Base-by-base conservation (phyloP, 148 eudicot genomes). In the Talinum fruticosum region DNA sequence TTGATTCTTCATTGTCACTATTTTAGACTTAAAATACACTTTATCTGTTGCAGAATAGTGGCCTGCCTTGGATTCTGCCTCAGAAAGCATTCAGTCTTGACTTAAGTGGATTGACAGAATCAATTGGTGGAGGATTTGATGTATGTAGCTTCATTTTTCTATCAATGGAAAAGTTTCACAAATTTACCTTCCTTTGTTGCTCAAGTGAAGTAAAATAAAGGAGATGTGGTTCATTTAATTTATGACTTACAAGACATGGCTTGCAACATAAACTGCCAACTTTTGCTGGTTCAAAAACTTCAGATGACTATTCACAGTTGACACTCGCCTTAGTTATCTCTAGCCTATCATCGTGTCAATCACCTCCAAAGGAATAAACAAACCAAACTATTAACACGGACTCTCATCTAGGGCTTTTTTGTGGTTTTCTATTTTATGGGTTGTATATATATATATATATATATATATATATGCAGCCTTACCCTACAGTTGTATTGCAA, bases 61-160 rank as follows among this genome's bases (percentile, higher is more conserved):
- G 95, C 73, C 93, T 96, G 81, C 99, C 97, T 33, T 96, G 99
- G 99, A 67, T 88, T 59, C 44, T 24, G 77, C 99, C 99, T 8
- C 87, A 87, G 82, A 96, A 91, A 86, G n/a, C 88, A 35, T 83
- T 89, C 69, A 83, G 86, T 76, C 64, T 96, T 8, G 95, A 96
- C 79, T 75, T 96, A 21, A 76, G 92, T 83, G 77, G 75, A 79
- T 80, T 91, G 78, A 84, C 86, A n/a, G 96, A 93, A 57, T 78
- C 89, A 66, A 32, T 93, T 47, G 84, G 78, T 53, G 88, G 82
- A 57, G 76, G 80, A 38, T n/a, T 90, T 76, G 89, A 87, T 75
- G 97, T 89, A 88, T 79, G 89, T 76, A 66, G 49, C 76, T 78
- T 41, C 30, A 29, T 53, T 69, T 38, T 67, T 79, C 21, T 77